These are phyloP conservation scores for Apostasia shenzhenica DNA, from an alignment of 106 monocot species.

Conservation along the genomic window DNA sequence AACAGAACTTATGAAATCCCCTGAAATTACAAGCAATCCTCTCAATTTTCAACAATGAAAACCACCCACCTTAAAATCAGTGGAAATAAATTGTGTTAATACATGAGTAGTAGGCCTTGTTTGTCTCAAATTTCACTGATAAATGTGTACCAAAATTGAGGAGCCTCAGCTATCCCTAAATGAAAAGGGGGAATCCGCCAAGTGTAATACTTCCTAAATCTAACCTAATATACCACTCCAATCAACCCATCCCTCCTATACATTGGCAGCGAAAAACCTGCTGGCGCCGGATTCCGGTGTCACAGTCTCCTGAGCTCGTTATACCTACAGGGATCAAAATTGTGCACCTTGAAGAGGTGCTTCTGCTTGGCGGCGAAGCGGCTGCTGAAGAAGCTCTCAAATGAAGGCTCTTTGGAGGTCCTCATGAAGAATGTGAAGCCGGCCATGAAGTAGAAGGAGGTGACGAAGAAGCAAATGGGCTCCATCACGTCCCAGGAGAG, in stretches of 20 bases:
- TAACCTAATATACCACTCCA: neutral
- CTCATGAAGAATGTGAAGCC: slow-evolving; percentile 42
- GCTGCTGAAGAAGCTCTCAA: slow-evolving; percentile 35
- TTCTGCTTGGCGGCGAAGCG: slow-evolving; percentile 27
- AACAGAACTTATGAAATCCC: no score
- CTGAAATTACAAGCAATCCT: no score
- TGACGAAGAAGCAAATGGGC: slow-evolving; percentile 54
- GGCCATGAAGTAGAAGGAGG: slow-evolving; percentile 37
- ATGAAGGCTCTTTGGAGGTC: slow-evolving; percentile 38
- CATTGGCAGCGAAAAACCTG: neutral
- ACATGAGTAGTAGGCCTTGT: no score
- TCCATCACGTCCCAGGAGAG: slow-evolving; percentile 67
- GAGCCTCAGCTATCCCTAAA: no score
- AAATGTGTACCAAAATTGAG: no score
- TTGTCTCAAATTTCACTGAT: no score
- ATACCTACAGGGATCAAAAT: slow-evolving; percentile 17
- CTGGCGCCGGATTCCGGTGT: no score
- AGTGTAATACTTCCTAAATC: no score
- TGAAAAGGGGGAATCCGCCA: no score
- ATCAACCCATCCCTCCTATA: neutral
- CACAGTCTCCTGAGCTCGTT: slow-evolving; percentile 15
- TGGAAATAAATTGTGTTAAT: no score
- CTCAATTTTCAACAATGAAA: no score
- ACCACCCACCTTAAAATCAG: no score
- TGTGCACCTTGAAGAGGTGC: slow-evolving; percentile 19